These are phyloP conservation scores for Eucalyptus erythrocorys DNA, from an alignment of 345 rosid genomes.

Conservation along the genomic window DNA sequence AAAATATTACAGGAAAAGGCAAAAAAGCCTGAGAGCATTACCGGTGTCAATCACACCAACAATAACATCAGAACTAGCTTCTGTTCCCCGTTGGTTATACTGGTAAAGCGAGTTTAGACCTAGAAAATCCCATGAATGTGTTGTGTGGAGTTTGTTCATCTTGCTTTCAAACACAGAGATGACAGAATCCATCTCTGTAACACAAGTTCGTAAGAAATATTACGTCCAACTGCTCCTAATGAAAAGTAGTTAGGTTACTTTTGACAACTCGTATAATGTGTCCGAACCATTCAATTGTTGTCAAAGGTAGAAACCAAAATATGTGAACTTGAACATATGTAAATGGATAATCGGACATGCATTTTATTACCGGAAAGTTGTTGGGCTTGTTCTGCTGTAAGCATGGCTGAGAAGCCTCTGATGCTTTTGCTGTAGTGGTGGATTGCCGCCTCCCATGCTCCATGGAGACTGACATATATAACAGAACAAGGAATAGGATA, in stretches of 20 bases:
- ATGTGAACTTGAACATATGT: neutral
- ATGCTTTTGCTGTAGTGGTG: slow-evolving; percentile 43
- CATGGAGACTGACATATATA: slow-evolving; percentile 9
- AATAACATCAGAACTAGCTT: slow-evolving; percentile 7
- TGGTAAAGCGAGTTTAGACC: slow-evolving; percentile 8
- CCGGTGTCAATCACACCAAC: slow-evolving; percentile 34
- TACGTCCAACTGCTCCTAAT: neutral
- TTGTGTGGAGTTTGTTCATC: slow-evolving; percentile 25
- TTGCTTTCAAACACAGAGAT: slow-evolving; percentile 33
- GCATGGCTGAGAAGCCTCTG: slow-evolving; percentile 42
- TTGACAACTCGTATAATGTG: neutral
- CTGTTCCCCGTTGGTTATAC: neutral
- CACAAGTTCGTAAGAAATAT: neutral
- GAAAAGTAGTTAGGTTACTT: neutral
- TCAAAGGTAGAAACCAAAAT: neutral
- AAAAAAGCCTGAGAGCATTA: neutral
- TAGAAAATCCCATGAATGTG: slow-evolving; percentile 41
- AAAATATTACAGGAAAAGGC: neutral
- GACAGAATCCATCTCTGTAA: slow-evolving; percentile 14
- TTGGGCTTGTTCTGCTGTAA: slow-evolving; percentile 27
- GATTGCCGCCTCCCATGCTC: slow-evolving; percentile 12
- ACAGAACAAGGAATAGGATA: neutral
- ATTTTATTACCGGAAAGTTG: slow-evolving; percentile 6
- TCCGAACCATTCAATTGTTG: neutral
- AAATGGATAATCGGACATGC: neutral